Evolutionary conservation across 305 asterid genomes (phyloP).

Genomic region (Rubia peregrina): DNA sequence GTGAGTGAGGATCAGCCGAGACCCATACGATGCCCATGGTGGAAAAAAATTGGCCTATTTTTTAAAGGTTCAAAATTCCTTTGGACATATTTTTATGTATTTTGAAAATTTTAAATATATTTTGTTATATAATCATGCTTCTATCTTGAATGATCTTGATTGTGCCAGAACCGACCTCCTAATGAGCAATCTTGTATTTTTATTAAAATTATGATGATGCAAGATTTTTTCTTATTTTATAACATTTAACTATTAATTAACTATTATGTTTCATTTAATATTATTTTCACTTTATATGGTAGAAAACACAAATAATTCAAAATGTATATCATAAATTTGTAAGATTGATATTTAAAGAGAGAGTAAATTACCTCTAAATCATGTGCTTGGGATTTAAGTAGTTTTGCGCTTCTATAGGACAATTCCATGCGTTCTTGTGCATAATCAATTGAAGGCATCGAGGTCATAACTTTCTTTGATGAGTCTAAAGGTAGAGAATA

Average conservation of each 20-base stretch:
- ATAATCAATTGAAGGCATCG: background rate
- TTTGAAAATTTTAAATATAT: too few species aligned
- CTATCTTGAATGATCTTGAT: background rate
- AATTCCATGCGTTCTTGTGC: background rate
- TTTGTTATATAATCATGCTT: too few species aligned
- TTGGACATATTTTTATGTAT: too few species aligned
- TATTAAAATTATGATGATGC: too few species aligned
- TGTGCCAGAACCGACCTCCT: background rate
- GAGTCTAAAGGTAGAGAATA: background rate
- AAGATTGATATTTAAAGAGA: background rate
- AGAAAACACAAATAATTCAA: background rate
- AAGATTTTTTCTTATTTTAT: too few species aligned
- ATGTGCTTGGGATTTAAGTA: background rate
- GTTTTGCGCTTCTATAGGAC: background rate
- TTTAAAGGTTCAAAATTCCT: too few species aligned
- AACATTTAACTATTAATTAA: too few species aligned
- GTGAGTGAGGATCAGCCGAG: too few species aligned
- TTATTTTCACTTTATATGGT: background rate
- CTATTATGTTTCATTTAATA: too few species aligned
- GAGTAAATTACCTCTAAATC: constrained; percentile 6
- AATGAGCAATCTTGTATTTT: background rate
- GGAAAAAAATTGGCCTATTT: too few species aligned
- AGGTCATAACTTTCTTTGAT: background rate
- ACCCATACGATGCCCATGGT: too few species aligned
- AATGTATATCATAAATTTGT: too few species aligned